Conservation (phyloP, 345 rosid species). For the Gossypium longicalyx region DNA sequence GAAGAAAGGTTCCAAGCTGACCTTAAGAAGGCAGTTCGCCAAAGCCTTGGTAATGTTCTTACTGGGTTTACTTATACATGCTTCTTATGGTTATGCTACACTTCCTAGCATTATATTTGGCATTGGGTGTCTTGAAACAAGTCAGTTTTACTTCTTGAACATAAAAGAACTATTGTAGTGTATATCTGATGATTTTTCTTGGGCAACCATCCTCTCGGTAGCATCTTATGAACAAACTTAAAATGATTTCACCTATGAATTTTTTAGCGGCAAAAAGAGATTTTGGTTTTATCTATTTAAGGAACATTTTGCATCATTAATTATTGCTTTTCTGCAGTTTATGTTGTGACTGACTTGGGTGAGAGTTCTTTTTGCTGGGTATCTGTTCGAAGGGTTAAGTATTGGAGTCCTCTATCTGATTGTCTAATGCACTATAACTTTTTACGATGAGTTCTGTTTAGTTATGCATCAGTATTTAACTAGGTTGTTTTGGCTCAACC, state of each 20-base stretch:
- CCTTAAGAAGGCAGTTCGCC: slow-evolving; percentile 69
- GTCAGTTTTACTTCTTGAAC: background rate
- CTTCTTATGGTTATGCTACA: slow-evolving; percentile 2
- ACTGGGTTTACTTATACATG: slow-evolving; percentile 5
- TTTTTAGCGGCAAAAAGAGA: background rate
- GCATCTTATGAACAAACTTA: background rate
- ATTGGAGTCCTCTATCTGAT: background rate
- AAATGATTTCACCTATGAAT: background rate
- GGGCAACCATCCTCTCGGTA: background rate
- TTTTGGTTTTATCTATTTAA: slow-evolving; percentile 6
- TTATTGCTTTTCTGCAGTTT: background rate
- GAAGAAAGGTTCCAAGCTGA: slow-evolving; percentile 97
- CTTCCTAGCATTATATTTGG: background rate
- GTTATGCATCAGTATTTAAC: background rate
- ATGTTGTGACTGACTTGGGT: background rate
- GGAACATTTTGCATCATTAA: background rate
- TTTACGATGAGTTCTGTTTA: background rate
- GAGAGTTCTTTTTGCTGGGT: background rate
- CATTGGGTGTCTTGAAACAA: background rate
- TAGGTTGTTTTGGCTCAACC: background rate
- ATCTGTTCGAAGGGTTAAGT: background rate
- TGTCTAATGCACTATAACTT: background rate
- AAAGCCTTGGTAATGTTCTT: slow-evolving; percentile 73
- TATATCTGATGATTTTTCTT: background rate
- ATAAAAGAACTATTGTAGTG: slow-evolving; percentile 1